Conservation (phyloP, 2,329 filamentous ascomycete species). For the Stachybotrys elegans region DNA sequence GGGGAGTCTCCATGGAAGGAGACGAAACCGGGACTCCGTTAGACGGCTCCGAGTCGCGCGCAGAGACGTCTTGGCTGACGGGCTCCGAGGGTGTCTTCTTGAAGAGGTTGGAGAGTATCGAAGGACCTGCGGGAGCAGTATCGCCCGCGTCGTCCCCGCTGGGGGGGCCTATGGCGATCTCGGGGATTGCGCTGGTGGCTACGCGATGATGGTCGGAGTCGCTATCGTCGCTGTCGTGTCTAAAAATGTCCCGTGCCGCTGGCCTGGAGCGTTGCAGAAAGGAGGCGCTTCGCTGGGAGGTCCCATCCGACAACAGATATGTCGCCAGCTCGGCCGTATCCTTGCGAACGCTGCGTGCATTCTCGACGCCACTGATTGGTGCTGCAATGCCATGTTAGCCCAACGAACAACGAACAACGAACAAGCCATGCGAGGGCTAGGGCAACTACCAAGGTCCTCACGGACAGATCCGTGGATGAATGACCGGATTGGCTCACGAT, state of each 20-base stretch:
- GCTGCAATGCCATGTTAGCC: slow-evolving; percentile 26
- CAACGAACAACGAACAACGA: not conserved
- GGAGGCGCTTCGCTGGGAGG: slow-evolving; percentile 35
- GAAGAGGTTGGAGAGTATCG: slow-evolving; percentile 38
- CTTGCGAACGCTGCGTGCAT: slow-evolving; percentile 74
- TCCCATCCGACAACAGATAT: slow-evolving; percentile 67
- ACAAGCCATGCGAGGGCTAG: not conserved
- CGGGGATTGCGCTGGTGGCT: not conserved
- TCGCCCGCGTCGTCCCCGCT: not conserved
- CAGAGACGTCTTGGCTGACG: slow-evolving; percentile 1
- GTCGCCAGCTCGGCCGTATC: slow-evolving; percentile 84
- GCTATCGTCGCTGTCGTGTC: slow-evolving; percentile 14
- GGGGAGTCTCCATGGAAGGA: too few species aligned
- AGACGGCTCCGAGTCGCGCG: too few species aligned
- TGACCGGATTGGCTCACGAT: slow-evolving; percentile 65
- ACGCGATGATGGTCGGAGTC: slow-evolving; percentile 21
- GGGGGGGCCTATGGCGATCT: slow-evolving; percentile 35
- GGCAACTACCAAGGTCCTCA: slow-evolving; percentile 49
- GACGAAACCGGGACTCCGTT: too few species aligned
- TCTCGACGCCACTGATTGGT: slow-evolving; percentile 63
- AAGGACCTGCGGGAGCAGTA: slow-evolving; percentile 27
- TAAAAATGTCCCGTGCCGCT: slow-evolving; percentile 18
- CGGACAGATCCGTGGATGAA: slow-evolving; percentile 64
- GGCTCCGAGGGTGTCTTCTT: slow-evolving; percentile 35
- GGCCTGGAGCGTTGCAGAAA: slow-evolving; percentile 36